Base-by-base conservation (phyloP, 441 rosid species). In the Metrosideros polymorpha region DNA sequence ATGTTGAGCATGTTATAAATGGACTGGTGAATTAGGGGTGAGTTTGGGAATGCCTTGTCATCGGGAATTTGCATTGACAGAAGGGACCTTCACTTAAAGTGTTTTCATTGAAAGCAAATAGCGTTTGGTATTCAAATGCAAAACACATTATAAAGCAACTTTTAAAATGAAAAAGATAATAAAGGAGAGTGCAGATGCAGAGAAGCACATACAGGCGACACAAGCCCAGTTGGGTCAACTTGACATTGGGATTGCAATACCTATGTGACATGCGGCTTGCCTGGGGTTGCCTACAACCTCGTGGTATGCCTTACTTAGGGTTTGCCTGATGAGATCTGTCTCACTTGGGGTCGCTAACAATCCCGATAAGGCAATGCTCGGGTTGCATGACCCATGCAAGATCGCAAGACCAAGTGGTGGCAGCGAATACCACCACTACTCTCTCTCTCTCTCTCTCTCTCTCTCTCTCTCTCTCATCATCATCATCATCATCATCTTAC, bases 351-450 rank as follows among this genome's bases (percentile, higher is more conserved):
- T 9, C 12, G 22, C 42, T 63, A 32, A 25, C 43, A 17, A 19
- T 32, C 13, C 6, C 1, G 43, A 39, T 1, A 0, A 63, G 76
- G 76, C 0, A 10, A 63, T 63, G 76, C 76, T 63, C 0, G 4
- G 76, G 76, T 63, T 63, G 25, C 76, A 32, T 18, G 43, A 32
- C 12, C 76, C 42, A 9, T 63, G 76, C 12, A 0, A 63, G 76
- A 63, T 63, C 4, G 25, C 76, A 32, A 63, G 76, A 63, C 76
- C 43, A 63, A 63, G 24, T 63, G 76, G 76, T 17, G 1, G 24
- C 1, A 5, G 42, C 0, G 6, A 17, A 42, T 63, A 63, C 76
- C 17, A 32, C 22, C 39, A 30, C 39, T 9, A 29, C 19, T 59
- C 71, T 57, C 32, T 29, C 71, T 59, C 22, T 59, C 50, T 47